Conservation (phyloP, 1,284 basidiomycete species). For the Papiliotrema flavescens region DNA sequence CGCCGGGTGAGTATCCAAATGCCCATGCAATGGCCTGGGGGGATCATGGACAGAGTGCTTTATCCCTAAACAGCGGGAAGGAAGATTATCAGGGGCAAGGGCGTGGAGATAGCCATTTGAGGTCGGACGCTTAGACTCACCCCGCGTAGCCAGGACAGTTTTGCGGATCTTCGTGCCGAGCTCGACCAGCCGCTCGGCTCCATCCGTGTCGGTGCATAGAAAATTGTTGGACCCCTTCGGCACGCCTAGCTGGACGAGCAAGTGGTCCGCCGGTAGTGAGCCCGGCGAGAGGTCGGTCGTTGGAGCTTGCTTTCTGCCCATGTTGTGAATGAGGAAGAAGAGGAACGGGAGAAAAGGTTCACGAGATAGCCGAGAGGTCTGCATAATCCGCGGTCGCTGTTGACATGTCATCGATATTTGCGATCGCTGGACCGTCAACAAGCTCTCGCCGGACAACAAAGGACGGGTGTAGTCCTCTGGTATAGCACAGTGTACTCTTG, state of each 20-base stretch:
- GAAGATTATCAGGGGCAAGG: no score
- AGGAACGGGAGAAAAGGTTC: background rate
- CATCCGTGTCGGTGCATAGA: slow-evolving; percentile 23
- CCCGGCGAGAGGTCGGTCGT: slow-evolving; percentile 17
- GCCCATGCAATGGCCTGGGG: no score
- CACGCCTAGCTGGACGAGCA: slow-evolving; percentile 30
- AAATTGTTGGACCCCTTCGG: slow-evolving; percentile 41
- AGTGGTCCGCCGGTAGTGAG: slow-evolving; percentile 25
- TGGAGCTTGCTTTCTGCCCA: slow-evolving; percentile 9
- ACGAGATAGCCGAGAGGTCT: background rate
- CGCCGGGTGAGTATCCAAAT: no score
- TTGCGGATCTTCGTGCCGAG: slow-evolving; percentile 25
- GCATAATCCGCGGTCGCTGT: background rate
- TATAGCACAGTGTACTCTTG: no score
- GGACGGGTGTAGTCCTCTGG: no score
- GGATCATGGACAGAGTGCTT: no score
- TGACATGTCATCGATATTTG: background rate
- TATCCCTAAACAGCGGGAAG: no score
- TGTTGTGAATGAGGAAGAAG: background rate
- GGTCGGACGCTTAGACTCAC: no score
- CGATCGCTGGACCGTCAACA: no score
- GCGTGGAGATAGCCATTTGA: no score
- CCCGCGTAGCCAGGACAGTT: slow-evolving; percentile 28
- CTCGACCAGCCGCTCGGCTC: slow-evolving; percentile 36
- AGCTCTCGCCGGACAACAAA: no score